Percentiles rank a stretch among this genome's conserved stretches.
phyloP scores from a whole-genome alignment of 768 basidiomycete species.

The Tulasnella sp. region DNA sequence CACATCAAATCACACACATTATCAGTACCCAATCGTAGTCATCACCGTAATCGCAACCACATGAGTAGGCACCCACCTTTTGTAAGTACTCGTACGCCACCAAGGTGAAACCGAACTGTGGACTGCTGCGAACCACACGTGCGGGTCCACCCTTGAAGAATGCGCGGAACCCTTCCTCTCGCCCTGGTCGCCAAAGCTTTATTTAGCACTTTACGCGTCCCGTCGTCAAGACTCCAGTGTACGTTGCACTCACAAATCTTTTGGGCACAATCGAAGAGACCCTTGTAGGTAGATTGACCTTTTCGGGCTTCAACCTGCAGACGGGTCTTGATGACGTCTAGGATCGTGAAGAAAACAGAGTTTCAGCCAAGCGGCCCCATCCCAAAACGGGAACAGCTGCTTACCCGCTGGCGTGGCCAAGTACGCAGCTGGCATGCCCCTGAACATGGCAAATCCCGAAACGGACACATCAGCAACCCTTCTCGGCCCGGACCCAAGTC shows the following conservation, averaged over 20 bases:
- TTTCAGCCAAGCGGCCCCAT: slow-evolving; percentile 13
- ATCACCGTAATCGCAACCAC: slow-evolving; percentile 5
- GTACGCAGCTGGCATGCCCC: slow-evolving; percentile 97
- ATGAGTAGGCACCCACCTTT: slow-evolving; percentile 43
- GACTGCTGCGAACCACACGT: slow-evolving; percentile 80
- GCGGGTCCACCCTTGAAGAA: slow-evolving; percentile 91
- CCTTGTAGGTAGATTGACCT: slow-evolving; percentile 89
- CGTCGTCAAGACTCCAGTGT: neutral
- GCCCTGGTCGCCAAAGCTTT: slow-evolving; percentile 47
- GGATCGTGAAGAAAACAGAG: slow-evolving; percentile 13
- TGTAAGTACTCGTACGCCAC: slow-evolving; percentile 74
- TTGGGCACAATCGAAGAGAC: slow-evolving; percentile 78
- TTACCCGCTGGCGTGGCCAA: slow-evolving; percentile 84
- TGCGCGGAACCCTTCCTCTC: slow-evolving; percentile 84
- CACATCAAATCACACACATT: neutral
- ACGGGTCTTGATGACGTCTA: slow-evolving; percentile 96
- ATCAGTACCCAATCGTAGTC: neutral
- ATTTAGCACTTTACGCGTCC: slow-evolving; percentile 7
- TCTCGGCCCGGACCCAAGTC: neutral
- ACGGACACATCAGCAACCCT: neutral
- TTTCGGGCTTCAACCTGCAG: slow-evolving; percentile 88
- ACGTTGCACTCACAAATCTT: slow-evolving; percentile 70
- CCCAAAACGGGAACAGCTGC: slow-evolving; percentile 27
- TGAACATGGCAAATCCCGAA: slow-evolving; percentile 37
- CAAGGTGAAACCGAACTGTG: slow-evolving; percentile 91